Conservation (phyloP, 192 early-diverging fungal genomes). For the Geranomyces michiganensis region DNA sequence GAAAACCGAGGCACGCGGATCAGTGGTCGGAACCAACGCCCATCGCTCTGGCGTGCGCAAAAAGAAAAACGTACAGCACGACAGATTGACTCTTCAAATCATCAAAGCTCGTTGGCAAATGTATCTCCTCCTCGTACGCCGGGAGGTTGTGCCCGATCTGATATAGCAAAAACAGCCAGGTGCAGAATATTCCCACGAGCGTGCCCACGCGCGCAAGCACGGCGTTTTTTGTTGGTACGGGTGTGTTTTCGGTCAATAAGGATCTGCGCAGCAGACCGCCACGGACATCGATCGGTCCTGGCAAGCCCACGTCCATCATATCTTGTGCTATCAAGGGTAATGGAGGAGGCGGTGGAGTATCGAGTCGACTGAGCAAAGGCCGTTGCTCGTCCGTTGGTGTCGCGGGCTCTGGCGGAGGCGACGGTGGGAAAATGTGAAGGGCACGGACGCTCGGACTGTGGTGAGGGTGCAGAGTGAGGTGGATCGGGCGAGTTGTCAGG, state of each 20-base stretch:
- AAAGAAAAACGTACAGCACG: slow-evolving; percentile 28
- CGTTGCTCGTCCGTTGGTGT: no score
- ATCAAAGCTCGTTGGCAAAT: slow-evolving; percentile 37
- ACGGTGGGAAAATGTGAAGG: no score
- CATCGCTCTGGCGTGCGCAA: no score
- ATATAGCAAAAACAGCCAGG: slow-evolving; percentile 18
- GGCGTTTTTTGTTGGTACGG: slow-evolving; percentile 4
- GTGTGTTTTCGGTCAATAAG: not conserved
- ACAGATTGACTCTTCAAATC: slow-evolving; percentile 41
- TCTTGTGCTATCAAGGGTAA: no score
- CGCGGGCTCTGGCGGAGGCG: no score
- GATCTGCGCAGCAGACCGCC: not conserved
- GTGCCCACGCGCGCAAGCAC: slow-evolving; percentile 3
- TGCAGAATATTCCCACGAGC: slow-evolving; percentile 15
- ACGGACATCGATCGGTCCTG: slow-evolving; percentile 12
- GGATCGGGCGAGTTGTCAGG: no score
- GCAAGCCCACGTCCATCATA: not conserved
- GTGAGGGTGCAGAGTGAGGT: no score
- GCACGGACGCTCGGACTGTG: no score
- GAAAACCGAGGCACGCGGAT: slow-evolving; percentile 15
- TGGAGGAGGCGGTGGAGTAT: no score
- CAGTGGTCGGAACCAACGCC: not conserved
- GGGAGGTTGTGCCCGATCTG: slow-evolving; percentile 24
- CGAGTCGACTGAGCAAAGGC: no score
- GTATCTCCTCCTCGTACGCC: slow-evolving; percentile 21